These are phyloP conservation scores for Eragrostis nindensis DNA, from an alignment of 176 grass and related monocot genomes.

Conservation along the genomic window DNA sequence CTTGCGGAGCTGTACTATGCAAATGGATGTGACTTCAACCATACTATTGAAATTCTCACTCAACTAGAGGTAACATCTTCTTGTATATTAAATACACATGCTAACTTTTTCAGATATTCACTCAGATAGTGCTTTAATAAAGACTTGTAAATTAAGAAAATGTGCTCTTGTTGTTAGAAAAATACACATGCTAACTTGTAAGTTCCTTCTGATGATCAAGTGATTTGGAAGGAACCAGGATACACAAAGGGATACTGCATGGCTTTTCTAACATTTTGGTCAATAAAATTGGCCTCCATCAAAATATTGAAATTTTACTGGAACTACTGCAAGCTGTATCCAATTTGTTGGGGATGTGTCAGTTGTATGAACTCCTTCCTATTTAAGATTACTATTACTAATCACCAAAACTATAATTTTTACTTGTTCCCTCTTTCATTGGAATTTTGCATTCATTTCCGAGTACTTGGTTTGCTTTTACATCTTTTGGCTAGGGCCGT, in stretches of 20 bases:
- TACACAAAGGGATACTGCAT: neutral
- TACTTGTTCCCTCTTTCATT: neutral
- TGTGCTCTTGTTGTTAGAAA: neutral
- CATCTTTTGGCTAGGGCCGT: neutral
- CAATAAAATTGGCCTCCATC: neutral
- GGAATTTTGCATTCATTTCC: neutral
- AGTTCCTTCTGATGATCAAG: neutral
- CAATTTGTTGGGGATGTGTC: neutral
- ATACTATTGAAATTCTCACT: constrained; percentile 82
- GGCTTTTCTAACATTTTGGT: neutral
- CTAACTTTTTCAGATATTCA: constrained; percentile 1
- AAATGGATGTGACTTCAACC: constrained; percentile 84
- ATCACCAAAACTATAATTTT: too few species aligned
- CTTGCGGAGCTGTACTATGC: constrained; percentile 87
- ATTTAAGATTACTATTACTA: too few species aligned
- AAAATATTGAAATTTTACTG: neutral
- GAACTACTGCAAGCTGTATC: neutral
- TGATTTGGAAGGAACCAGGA: neutral
- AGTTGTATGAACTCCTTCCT: neutral
- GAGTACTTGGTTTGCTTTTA: neutral
- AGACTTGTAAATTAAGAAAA: neutral
- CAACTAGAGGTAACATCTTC: constrained; percentile 86
- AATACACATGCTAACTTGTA: too few species aligned
- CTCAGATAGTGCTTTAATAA: neutral
- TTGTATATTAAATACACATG: neutral